A percentile compares a stretch with the other conserved stretches of the same genome.
Conservation (phyloP, 2,329 filamentous ascomycete genomes). For the Geosmithia morbida region DNA sequence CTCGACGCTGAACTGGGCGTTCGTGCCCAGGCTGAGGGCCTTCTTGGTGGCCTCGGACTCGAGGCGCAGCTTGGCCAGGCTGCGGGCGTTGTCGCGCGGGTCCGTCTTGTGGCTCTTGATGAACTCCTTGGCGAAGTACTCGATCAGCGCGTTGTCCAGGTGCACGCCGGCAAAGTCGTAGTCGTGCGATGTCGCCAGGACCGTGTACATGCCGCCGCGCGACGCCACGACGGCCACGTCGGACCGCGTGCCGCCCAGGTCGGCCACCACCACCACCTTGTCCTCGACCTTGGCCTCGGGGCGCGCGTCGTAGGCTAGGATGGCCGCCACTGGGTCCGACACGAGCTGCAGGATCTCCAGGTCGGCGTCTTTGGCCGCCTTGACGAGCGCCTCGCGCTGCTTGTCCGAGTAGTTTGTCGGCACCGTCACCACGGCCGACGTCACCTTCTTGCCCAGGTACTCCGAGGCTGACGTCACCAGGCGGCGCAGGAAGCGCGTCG, state of each 20-base stretch:
- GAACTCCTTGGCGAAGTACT: constrained; percentile 98
- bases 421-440: constrained; percentile 85
- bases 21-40: constrained; percentile 73
- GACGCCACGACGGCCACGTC: constrained; percentile 86
- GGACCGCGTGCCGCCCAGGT: constrained; percentile 83
- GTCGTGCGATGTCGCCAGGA: constrained; percentile 87
- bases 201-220: constrained; percentile 89
- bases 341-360: constrained; percentile 89
- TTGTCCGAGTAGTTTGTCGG: constrained; percentile 86
- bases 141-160: constrained; percentile 81
- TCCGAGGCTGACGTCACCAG: constrained; percentile 75
- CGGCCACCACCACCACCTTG: constrained; percentile 83
- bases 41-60: constrained; percentile 90
- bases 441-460: constrained; percentile 85
- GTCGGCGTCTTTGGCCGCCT: constrained; percentile 65
- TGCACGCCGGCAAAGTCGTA: constrained; percentile 81
- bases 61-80: constrained; percentile 80
- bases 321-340: constrained; percentile 75
- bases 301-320: constrained; percentile 83
- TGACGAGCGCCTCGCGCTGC: constrained; percentile 68
- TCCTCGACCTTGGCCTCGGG: constrained; percentile 61
- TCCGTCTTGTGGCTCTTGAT: constrained; percentile 91
- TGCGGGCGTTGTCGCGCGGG: constrained; percentile 66
- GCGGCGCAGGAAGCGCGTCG: constrained; percentile 72
- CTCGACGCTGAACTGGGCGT: constrained; percentile 87